Evolutionary conservation across 2,329 filamentous ascomycete species (phyloP).

Genomic region (Venturia aucupariae): DNA sequence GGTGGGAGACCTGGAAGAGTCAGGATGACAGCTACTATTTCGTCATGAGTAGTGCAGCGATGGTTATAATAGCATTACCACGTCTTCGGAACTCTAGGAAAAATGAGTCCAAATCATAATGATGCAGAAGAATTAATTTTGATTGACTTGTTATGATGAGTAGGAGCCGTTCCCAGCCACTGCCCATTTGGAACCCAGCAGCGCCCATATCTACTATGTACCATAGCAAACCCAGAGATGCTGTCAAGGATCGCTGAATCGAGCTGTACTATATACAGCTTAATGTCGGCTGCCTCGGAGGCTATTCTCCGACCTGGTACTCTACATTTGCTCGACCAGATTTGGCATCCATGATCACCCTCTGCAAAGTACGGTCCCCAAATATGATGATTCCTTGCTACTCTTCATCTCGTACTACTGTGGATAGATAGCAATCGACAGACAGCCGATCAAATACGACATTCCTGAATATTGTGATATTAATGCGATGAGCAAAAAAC

Average conservation of each 20-base stretch:
- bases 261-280: background rate
- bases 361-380: no score
- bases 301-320: background rate
- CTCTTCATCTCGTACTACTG: no score
- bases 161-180: background rate
- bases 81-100: no score
- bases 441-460: no score
- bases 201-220: background rate
- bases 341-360: background rate
- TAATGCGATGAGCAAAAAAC: no score
- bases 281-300: background rate
- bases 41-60: no score
- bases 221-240: no score
- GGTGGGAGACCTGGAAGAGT: background rate
- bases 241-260: no score
- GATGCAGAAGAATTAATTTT: background rate
- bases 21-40: background rate
- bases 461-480: no score
- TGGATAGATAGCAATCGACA: no score
- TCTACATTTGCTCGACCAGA: background rate
- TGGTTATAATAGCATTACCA: no score
- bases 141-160: background rate
- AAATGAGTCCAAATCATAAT: background rate
- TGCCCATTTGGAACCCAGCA: background rate
- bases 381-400: no score